Evolutionary conservation across 805 yeast genomes (phyloP).

Genomic region (Wickerhamiella sergipiensis): DNA sequence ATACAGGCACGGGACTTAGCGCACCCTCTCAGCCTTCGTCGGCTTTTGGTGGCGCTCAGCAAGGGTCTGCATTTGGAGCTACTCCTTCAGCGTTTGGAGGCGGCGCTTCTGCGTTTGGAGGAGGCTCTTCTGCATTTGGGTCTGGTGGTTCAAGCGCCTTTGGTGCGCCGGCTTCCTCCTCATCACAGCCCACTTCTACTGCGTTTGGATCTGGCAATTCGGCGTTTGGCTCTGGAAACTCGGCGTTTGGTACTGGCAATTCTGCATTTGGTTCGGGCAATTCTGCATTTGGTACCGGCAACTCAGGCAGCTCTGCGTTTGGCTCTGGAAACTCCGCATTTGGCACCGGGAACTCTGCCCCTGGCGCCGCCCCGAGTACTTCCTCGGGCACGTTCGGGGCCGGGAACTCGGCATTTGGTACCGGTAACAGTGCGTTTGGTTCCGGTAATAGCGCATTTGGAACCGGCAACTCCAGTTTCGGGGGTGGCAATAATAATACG

Average conservation of each 20-base stretch:
- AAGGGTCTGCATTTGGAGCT: neutral
- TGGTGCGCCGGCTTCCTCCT: neutral
- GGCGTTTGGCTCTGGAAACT: constrained; percentile 14
- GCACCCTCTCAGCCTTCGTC: constrained; percentile 1
- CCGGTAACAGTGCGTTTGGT: constrained; percentile 19
- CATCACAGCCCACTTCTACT: neutral
- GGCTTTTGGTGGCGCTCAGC: constrained; percentile 1
- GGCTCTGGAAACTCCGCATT: constrained; percentile 17
- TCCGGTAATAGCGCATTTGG: constrained; percentile 15
- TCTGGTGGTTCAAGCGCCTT: constrained; percentile 13
- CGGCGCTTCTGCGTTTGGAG: constrained; percentile 12
- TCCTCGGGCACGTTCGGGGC: constrained; percentile 16
- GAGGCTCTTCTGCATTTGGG: constrained; percentile 20
- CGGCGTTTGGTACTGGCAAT: constrained; percentile 16
- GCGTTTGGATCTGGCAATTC: constrained; percentile 9
- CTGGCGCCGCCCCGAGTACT: too few species aligned
- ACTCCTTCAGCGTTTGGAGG: neutral
- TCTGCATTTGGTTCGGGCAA: constrained; percentile 19
- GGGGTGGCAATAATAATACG: constrained; percentile 8
- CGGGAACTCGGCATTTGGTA: constrained; percentile 15
- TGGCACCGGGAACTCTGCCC: constrained; percentile 17
- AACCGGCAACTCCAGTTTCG: constrained; percentile 2
- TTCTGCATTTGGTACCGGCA: constrained; percentile 8
- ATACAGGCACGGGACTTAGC: constrained; percentile 1
- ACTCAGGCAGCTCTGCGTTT: constrained; percentile 4